Evolutionary conservation across 1,139 yeast genomes (phyloP).

Genomic region (Meyerozyma sp.): DNA sequence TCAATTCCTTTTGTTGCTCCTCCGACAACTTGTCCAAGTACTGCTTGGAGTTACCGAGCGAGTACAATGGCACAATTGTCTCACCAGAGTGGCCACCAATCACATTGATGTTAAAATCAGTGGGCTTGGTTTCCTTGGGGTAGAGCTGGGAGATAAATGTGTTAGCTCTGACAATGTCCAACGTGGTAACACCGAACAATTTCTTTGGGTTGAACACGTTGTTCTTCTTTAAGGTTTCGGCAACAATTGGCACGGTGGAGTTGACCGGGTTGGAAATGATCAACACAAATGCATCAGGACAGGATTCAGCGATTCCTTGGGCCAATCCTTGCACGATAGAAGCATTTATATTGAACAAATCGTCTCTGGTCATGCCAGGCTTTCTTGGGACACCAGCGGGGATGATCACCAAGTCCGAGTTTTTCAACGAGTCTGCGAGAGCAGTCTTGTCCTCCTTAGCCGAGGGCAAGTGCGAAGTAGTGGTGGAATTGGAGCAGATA

Average conservation of each 20-base stretch:
- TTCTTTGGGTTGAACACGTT: slow-evolving; percentile 89
- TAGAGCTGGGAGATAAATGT: slow-evolving; percentile 77
- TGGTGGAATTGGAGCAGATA: slow-evolving; percentile 84
- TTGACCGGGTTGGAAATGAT: slow-evolving; percentile 97
- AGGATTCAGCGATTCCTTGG: slow-evolving; percentile 75
- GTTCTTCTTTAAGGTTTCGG: slow-evolving; percentile 82
- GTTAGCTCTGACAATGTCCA: slow-evolving; percentile 90
- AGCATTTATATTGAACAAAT: slow-evolving; percentile 95
- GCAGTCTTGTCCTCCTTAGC: slow-evolving; percentile 68
- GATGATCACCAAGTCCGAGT: slow-evolving; percentile 82
- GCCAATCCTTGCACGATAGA: slow-evolving; percentile 92
- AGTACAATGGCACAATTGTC: slow-evolving; percentile 92
- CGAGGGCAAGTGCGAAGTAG: slow-evolving; percentile 73
- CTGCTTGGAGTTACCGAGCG: slow-evolving; percentile 38
- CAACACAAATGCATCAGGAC: slow-evolving; percentile 84
- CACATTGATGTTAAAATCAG: slow-evolving; percentile 70
- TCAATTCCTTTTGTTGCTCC: slow-evolving; percentile 48
- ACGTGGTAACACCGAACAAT: slow-evolving; percentile 95
- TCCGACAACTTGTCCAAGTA: slow-evolving; percentile 17
- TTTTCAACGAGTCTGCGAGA: slow-evolving; percentile 68
- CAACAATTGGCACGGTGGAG: slow-evolving; percentile 97
- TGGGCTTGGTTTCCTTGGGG: slow-evolving; percentile 51
- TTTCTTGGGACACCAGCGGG: slow-evolving; percentile 99
- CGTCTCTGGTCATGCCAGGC: slow-evolving; percentile 99
- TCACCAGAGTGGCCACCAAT: slow-evolving; percentile 99